Conservation (phyloP, 2,329 filamentous ascomycete genomes). For the Huntiella abstrusa region DNA sequence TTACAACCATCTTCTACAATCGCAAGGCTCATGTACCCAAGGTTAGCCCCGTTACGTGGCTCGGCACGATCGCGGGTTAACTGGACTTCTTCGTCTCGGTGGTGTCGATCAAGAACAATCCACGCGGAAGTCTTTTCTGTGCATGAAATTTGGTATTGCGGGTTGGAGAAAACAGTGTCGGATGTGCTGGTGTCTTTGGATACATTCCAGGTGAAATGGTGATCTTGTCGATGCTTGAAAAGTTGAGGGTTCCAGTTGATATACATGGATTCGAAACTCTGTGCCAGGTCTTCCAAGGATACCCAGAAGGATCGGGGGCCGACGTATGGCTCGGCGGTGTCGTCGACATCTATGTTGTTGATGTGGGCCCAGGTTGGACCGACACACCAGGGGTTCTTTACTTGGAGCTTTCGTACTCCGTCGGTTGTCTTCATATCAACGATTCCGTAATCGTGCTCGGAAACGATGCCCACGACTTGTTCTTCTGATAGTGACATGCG, state of each 20-base stretch:
- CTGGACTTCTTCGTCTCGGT: constrained; percentile 47
- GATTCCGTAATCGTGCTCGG: constrained; percentile 87
- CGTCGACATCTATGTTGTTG: background rate
- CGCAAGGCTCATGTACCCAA: constrained; percentile 76
- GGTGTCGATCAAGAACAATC: constrained; percentile 75
- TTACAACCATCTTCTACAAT: constrained; percentile 55
- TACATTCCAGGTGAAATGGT: constrained; percentile 72
- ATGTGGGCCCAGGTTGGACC: constrained; percentile 22
- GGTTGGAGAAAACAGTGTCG: constrained; percentile 43
- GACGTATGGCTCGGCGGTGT: constrained; percentile 20
- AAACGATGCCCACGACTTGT: constrained; percentile 59
- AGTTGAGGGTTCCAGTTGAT: constrained; percentile 89
- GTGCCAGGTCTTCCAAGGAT: constrained; percentile 65
- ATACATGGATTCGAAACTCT: constrained; percentile 90
- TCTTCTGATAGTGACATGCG: constrained; percentile 62
- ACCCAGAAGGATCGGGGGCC: constrained; percentile 60
- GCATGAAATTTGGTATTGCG: constrained; percentile 52
- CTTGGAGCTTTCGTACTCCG: constrained; percentile 48
- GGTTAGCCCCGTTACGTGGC: constrained; percentile 20
- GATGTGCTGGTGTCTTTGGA: constrained; percentile 28
- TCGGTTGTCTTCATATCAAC: constrained; percentile 51
- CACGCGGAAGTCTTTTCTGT: constrained; percentile 46
- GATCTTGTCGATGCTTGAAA: constrained; percentile 66
- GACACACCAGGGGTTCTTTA: constrained; percentile 94
- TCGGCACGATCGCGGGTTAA: constrained; percentile 18